Evolutionary conservation across 2,329 filamentous ascomycete species (phyloP), one percentile per base, ranked within the genome.

Genomic region (Claviceps citrina): DNA sequence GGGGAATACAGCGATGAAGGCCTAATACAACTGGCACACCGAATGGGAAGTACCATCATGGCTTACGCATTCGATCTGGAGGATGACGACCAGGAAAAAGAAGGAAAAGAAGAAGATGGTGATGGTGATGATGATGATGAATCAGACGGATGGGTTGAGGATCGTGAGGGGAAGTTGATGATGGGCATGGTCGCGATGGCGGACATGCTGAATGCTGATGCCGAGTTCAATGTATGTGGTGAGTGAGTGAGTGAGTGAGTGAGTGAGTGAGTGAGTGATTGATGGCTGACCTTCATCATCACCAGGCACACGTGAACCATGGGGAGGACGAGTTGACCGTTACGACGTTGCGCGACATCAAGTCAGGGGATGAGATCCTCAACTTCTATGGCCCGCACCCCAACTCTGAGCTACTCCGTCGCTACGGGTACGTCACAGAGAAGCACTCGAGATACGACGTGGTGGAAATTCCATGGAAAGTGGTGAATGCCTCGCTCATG

Each of bases 141-240:
- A 10, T 64, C 71, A 6, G 76, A 77, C 19, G 76, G 73, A 32
- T 81, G 78, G 64, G 67, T 80, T 1, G 76, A 79, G 42, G 77
- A 81, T 41, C 67, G 68, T 38, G 67, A 78, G 3, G 66, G 65
- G 7, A 66, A 66, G 46, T 62, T 65, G 1, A 61, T 70, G 55
- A 84, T 93, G 60, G 86, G 82, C 39, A 91, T 94, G 84, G 81
- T 94, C 0, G 85, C 86, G 1, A 73, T 95, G 65, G 86, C 86
- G 1, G 87, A 94, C 55, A 78, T 93, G 53, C 68, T 95, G 25
- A 94, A 93, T 51, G 84, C 86, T 0, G 84, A 94, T 55, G 85
- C 82, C 4, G 77, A 85, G 47, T 91, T 91, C 58, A 93, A 94
- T 49, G 81, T 81, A 50, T 50, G 68, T 57, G 27, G 20, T 7